Base-by-base conservation (phyloP, 352 stramenopile genomes). In the Globisporangium nodosum region DNA sequence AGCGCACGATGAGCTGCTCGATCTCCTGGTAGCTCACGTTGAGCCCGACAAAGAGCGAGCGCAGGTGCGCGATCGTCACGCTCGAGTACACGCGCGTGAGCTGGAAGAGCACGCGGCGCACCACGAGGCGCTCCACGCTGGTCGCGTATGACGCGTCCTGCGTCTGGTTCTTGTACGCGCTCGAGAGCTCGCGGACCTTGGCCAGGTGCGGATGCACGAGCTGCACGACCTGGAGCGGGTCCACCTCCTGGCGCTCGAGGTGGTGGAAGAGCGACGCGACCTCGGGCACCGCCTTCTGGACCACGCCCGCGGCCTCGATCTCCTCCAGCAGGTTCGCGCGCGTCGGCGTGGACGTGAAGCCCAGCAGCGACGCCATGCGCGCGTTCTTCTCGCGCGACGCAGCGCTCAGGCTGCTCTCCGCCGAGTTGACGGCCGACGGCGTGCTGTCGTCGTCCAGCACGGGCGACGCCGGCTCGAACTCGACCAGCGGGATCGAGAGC, bases 321-420 rank as follows among this genome's bases (percentile, higher is more conserved):
- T 98, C 94, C 20, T 90, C 78, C 6, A 98, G 74, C 49, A 98
- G 73, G 33, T 96, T 92, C 58, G 90, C 85, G 51, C 96, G 87
- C 43, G 90, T 97, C 0, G 96, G 93, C 18, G 78, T 87, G 13
- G 69, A 88, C 57, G 67, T 74, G 74, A 74, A 98, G 52, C 94
- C 94, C 15, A 99, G 69, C 16, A 99, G 72, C 13, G 86, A 83
- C n/a, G 96, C 94, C 88, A 98, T 97, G 39, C 96, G 87, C 24
- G 77, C 74, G 68, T 90, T 97, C 78, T 98, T 98, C 68, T 98
- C 92, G 54, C 94, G 92, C 45, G 87, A 76, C 39, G 72, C 66
- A 40, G 64, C 58, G 13, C 71, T 79, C 16, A 79, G 65, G 49
- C 70, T 69, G 47, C 52, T 78, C 5, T 70, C 65, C 1, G 66